A percentile compares a stretch with the other conserved stretches of the same genome.
phyloP scores from a whole-genome alignment of 805 yeast species.

The Starmerella roubikii region DNA sequence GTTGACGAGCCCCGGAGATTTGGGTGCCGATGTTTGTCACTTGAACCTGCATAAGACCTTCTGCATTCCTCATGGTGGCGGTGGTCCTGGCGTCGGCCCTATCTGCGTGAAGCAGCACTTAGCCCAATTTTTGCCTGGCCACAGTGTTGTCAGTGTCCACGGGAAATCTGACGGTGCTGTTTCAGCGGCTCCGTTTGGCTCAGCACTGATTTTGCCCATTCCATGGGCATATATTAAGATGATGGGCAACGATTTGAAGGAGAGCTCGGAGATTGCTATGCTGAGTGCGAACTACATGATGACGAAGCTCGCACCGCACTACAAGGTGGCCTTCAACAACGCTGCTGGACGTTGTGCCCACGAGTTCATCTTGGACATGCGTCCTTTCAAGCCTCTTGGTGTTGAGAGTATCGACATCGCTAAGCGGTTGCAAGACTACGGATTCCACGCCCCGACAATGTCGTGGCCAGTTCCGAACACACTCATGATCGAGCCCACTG shows the following conservation, averaged over 20 bases:
- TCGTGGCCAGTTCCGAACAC: slow-evolving; percentile 98
- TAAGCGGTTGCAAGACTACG: slow-evolving; percentile 92
- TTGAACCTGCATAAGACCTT: slow-evolving; percentile 93
- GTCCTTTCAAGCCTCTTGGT: slow-evolving; percentile 66
- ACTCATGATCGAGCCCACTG: slow-evolving; percentile 96
- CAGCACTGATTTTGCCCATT: slow-evolving; percentile 84
- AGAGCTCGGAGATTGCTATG: slow-evolving; percentile 80
- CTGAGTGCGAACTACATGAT: slow-evolving; percentile 95
- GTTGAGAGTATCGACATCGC: slow-evolving; percentile 95
- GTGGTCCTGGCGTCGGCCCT: slow-evolving; percentile 99
- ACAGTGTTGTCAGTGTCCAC: slow-evolving; percentile 42
- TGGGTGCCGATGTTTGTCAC: slow-evolving; percentile 98
- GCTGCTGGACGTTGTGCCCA: slow-evolving; percentile 76
- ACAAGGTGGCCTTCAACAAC: slow-evolving; percentile 59
- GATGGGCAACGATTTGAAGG: slow-evolving; percentile 83
- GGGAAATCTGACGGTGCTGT: slow-evolving; percentile 39
- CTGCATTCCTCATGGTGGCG: slow-evolving; percentile 98
- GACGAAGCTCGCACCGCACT: slow-evolving; percentile 55
- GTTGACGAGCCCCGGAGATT: slow-evolving; percentile 88
- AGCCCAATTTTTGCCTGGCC: slow-evolving; percentile 69
- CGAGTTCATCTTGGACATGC: slow-evolving; percentile 84
- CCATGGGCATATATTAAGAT: slow-evolving; percentile 90
- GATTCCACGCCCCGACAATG: slow-evolving; percentile 98
- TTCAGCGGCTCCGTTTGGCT: slow-evolving; percentile 89
- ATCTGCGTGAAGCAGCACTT: slow-evolving; percentile 81